Evolutionary conservation across 2,329 filamentous ascomycete genomes (phyloP).

Genomic region (Xylariaceae sp.): DNA sequence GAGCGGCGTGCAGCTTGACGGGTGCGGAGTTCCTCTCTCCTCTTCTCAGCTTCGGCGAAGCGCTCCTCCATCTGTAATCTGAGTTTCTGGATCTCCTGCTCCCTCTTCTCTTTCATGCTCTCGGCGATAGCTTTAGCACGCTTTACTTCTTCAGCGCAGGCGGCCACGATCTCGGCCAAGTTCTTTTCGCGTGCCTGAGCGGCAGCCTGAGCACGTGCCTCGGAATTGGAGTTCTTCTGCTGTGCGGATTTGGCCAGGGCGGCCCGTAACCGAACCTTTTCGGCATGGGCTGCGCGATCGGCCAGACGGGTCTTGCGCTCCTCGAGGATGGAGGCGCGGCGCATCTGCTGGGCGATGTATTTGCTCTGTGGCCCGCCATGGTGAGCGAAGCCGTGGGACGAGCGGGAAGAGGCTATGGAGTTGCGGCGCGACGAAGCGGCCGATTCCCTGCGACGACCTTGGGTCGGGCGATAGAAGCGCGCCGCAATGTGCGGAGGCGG

Average conservation of each 20-base stretch:
- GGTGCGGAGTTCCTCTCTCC: constrained; percentile 61
- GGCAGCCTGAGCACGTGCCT: constrained; percentile 73
- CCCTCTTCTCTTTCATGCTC: constrained; percentile 74
- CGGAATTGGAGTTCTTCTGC: constrained; percentile 60
- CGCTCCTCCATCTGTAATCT: constrained; percentile 75
- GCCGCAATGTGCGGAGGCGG: constrained; percentile 75
- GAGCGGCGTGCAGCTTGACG: constrained; percentile 49
- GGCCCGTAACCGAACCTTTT: constrained; percentile 75
- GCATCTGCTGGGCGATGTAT: constrained; percentile 73
- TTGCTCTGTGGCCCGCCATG: constrained; percentile 65
- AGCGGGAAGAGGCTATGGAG: constrained; percentile 72
- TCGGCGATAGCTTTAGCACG: constrained; percentile 80
- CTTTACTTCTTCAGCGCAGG: constrained; percentile 78
- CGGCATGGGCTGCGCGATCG: constrained; percentile 75
- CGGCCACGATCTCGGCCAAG: constrained; percentile 74
- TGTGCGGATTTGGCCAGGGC: constrained; percentile 69
- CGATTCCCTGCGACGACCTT: constrained; percentile 67
- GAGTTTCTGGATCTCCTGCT: constrained; percentile 67
- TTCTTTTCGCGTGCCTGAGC: constrained; percentile 76
- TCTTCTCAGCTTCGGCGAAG: constrained; percentile 70
- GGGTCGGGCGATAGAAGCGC: constrained; percentile 67
- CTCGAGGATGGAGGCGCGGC: constrained; percentile 75
- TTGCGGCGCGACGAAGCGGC: constrained; percentile 76
- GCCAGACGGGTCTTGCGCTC: constrained; percentile 75
- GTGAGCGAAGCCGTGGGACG: constrained; percentile 56